Evolutionary conservation across 139 green algal genomes (phyloP), one percentile per base, ranked within the genome.

Genomic region (Micractinium sp.): DNA sequence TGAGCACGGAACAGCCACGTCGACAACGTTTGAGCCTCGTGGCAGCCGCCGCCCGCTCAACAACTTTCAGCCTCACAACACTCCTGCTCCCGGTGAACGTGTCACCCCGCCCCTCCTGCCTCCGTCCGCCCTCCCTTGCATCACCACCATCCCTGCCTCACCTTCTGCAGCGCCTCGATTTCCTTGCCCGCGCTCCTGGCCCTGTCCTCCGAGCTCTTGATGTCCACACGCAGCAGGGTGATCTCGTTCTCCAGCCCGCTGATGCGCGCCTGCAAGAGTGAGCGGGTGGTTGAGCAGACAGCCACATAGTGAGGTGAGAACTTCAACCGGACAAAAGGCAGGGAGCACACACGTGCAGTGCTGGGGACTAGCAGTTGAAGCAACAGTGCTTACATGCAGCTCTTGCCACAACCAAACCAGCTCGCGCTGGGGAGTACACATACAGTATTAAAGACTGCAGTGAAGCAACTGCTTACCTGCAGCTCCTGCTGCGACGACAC

Each of bases 201-300:
- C 86, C 91, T 91, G 47, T 93, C 38, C 61, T 92, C 81, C 16
- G 84, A 74, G 47, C 38, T 63, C 91, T 93, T 93, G 36, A 90
- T 16, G 60, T 91, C 86, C 69, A 91, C 47, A 33, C 60, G 38
- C 61, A 87, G 66, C 61, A 60, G 16, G 35, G 87, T 38, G 75
- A 93, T 73, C 73, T 91, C 82, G 76, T 94, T 93, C 60, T 90
- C 78, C 61, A 95, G 86, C 56, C 92, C 91, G 73, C 85, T 89
- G 85, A 80, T 81, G 67, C 67, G 35, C 35, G 82, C 82, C 78
- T 86, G 81, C 35, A 74, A 18, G 22, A 22, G 41, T 25, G 18
- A 27, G 69, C 69, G 31, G 69, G 27, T 38, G 25, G 27, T 23
- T 19, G 63, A 14, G 12, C 13, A 73, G 63, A 27, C 63, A 73